Percentiles rank a stretch among this genome's conserved stretches.
Evolutionary conservation across 176 grass and related monocot species (phyloP).

Genomic region (Hordeum vulgare): DNA sequence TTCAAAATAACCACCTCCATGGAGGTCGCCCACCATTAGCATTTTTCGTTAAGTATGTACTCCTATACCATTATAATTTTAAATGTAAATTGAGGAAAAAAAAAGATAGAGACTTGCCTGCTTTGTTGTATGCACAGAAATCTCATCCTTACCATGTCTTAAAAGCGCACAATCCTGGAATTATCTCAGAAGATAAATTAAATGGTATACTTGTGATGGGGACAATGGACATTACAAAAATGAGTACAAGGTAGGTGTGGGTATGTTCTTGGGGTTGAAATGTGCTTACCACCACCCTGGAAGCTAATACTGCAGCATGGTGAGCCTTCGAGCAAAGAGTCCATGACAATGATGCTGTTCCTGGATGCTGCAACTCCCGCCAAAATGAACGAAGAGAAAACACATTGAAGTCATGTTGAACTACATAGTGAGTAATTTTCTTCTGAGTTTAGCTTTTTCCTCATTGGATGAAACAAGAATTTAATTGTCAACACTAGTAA

Average conservation of each 20-base stretch:
- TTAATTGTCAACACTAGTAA: neutral
- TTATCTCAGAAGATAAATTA: neutral
- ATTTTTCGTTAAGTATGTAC: neutral
- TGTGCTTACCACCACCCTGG: neutral
- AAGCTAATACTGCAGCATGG: constrained; percentile 5
- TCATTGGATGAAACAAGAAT: neutral
- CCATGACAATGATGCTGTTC: neutral
- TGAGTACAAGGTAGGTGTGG: neutral
- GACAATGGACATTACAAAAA: neutral
- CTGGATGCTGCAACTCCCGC: neutral
- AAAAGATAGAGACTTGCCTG: neutral
- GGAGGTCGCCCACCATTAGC: no score
- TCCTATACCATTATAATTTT: neutral
- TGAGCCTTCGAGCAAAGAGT: neutral
- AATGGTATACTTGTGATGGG: neutral
- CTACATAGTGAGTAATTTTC: neutral
- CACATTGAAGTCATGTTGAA: neutral
- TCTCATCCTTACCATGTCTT: constrained; percentile 7
- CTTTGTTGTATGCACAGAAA: constrained; percentile 10
- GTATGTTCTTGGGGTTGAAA: neutral
- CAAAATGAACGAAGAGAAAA: neutral
- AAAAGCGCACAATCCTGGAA: constrained; percentile 12
- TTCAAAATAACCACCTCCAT: no score
- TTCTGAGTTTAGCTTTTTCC: neutral
- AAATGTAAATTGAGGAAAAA: neutral